Percentiles rank a stretch among this genome's conserved stretches.
Conservation (phyloP, 441 rosid genomes). For the Pelargonium cotyledonis region DNA sequence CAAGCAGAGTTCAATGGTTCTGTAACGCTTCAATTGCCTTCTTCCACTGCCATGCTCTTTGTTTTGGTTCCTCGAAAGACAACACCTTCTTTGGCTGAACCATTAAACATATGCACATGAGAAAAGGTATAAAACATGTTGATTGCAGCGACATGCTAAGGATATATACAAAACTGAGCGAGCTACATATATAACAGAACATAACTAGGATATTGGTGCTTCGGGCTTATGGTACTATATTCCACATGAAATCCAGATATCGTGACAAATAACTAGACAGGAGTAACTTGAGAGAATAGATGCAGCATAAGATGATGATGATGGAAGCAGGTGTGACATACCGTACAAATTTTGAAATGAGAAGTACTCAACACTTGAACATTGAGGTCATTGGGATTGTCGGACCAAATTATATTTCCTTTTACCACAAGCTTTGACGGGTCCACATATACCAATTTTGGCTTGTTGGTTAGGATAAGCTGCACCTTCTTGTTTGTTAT, state of each 20-base stretch:
- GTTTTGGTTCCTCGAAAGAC: slow-evolving; percentile 86
- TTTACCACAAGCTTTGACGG: slow-evolving; percentile 80
- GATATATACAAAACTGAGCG: background rate
- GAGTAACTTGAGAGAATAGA: background rate
- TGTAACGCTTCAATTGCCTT: slow-evolving; percentile 90
- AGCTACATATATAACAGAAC: background rate
- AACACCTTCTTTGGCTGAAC: slow-evolving; percentile 87
- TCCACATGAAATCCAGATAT: background rate
- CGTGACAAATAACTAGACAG: no score
- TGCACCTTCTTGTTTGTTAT: slow-evolving; percentile 95
- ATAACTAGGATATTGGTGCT: background rate
- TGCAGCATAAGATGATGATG: background rate
- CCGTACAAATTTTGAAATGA: slow-evolving; percentile 87
- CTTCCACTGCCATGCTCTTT: slow-evolving; percentile 95
- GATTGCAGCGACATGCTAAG: background rate
- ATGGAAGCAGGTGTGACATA: slow-evolving; percentile 25
- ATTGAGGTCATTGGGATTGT: slow-evolving; percentile 77
- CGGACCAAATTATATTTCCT: slow-evolving; percentile 89
- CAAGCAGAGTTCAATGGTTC: slow-evolving; percentile 38
- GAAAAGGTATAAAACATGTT: background rate
- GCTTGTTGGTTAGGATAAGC: slow-evolving; percentile 94
- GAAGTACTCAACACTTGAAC: slow-evolving; percentile 75
- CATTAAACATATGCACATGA: slow-evolving; percentile 15
- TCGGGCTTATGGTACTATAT: background rate
- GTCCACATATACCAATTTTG: slow-evolving; percentile 82